phyloP scores from a whole-genome alignment of 148 eudicot genomes.

The Chenopodium formosanum region DNA sequence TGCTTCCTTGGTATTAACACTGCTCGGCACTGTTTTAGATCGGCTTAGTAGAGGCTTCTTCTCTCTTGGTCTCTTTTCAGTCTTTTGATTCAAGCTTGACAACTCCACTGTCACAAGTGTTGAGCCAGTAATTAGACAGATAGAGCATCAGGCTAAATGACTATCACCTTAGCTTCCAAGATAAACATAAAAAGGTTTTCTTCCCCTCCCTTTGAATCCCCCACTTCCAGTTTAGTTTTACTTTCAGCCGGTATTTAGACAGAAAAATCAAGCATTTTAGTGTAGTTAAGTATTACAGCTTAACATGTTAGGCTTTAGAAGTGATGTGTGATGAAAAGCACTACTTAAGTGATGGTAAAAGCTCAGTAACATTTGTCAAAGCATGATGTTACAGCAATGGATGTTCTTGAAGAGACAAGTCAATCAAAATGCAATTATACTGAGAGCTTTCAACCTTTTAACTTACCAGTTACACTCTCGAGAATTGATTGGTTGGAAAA shows the following conservation, averaged over 20 bases:
- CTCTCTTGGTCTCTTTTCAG: conserved; percentile 3
- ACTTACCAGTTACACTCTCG: conserved; percentile 41
- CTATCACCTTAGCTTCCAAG: no score
- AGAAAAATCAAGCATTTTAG: no score
- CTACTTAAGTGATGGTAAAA: no score
- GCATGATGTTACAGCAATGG: background rate
- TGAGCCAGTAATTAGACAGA: background rate
- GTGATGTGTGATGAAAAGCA: no score
- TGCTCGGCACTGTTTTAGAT: conserved; percentile 11
- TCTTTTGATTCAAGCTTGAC: conserved; percentile 28
- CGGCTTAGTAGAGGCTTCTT: conserved; percentile 17
- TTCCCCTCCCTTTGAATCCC: background rate
- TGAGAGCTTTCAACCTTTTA: background rate
- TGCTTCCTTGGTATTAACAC: background rate
- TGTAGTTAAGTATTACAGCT: no score
- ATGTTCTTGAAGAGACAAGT: background rate
- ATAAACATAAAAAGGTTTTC: no score
- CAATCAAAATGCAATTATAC: background rate
- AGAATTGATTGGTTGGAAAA: conserved; percentile 46
- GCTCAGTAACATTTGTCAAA: no score
- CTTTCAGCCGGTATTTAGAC: no score
- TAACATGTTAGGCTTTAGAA: background rate
- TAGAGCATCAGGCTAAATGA: no score
- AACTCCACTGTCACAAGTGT: conserved; percentile 33
- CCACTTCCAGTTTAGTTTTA: background rate